A percentile compares a stretch with the other conserved stretches of the same genome.
phyloP scores from a whole-genome alignment of 2,329 filamentous ascomycete genomes.

The Neonectria magnoliae region DNA sequence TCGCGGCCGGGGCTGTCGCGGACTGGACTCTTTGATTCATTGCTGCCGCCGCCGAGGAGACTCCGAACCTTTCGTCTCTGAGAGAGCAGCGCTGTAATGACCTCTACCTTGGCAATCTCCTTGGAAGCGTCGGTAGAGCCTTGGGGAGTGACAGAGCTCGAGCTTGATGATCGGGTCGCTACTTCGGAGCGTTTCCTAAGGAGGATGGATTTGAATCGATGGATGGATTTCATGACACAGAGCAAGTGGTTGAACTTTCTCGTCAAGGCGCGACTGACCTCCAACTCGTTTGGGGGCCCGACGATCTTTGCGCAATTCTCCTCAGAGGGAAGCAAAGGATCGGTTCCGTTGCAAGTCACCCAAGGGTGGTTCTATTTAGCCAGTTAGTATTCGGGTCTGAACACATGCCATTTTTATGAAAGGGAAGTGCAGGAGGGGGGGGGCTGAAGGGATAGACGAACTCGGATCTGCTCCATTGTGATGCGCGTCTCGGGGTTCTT shows the following conservation, averaged over 20 bases:
- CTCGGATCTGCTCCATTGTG: constrained; percentile 81
- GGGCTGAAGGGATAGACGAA: constrained; percentile 56
- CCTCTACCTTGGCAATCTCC: constrained; percentile 54
- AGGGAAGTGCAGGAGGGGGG: neutral
- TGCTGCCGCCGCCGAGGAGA: constrained; percentile 52
- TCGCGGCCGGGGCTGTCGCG: constrained; percentile 70
- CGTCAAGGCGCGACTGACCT: constrained; percentile 91
- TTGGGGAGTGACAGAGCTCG: constrained; percentile 18
- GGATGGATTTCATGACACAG: constrained; percentile 90
- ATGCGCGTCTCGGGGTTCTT: constrained; percentile 89
- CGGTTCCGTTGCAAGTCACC: constrained; percentile 84
- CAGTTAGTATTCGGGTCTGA: constrained; percentile 6
- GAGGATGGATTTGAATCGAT: constrained; percentile 85
- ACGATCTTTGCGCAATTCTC: constrained; percentile 88
- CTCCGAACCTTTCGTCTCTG: constrained; percentile 56
- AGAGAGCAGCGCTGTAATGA: constrained; percentile 60
- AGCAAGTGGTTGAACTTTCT: constrained; percentile 87
- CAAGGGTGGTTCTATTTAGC: constrained; percentile 81
- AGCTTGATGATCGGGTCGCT: constrained; percentile 16
- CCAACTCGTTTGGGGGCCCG: constrained; percentile 86
- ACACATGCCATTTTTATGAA: neutral
- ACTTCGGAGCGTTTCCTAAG: constrained; percentile 34
- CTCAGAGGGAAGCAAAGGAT: constrained; percentile 80
- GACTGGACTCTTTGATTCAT: constrained; percentile 56
- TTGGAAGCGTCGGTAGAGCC: constrained; percentile 38